These are phyloP conservation scores for Pelargonium cotyledonis DNA, from an alignment of 441 rosid species.

Conservation along the genomic window DNA sequence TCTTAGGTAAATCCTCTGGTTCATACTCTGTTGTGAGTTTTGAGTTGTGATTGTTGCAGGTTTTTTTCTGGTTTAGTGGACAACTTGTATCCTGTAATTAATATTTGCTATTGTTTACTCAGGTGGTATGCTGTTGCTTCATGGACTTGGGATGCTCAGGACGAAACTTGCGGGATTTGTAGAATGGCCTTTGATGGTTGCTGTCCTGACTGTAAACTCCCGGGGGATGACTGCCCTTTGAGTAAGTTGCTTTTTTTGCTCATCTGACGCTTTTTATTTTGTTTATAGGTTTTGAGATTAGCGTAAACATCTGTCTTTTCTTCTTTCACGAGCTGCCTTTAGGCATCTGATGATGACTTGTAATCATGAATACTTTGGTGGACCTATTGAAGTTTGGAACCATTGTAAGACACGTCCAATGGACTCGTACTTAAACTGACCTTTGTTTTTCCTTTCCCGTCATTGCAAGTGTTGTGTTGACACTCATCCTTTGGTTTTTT, in stretches of 20 bases:
- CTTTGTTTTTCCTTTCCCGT: too few species aligned
- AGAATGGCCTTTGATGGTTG: conserved; percentile 98
- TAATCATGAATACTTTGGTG: too few species aligned
- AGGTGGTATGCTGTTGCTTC: conserved; percentile 95
- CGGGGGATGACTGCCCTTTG: conserved; percentile 87
- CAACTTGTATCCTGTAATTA: not conserved
- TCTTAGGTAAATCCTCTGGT: too few species aligned
- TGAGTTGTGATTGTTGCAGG: too few species aligned
- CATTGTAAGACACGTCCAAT: too few species aligned
- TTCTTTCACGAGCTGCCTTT: too few species aligned
- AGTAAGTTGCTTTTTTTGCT: conserved; percentile 38
- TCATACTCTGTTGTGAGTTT: too few species aligned
- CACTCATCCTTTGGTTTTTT: not conserved
- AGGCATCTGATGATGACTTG: too few species aligned
- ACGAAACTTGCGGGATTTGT: conserved; percentile 93
- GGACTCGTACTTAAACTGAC: too few species aligned
- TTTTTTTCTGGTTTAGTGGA: not conserved
- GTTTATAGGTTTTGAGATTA: not conserved
- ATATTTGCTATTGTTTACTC: not conserved
- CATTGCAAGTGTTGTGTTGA: not conserved
- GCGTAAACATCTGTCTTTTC: too few species aligned
- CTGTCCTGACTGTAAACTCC: conserved; percentile 83
- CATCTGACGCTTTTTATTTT: not conserved
- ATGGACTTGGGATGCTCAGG: conserved; percentile 97
- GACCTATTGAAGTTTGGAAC: too few species aligned